Evolutionary conservation across 2,329 filamentous ascomycete species (phyloP).

Genomic region (Neofusicoccum cordaticola): DNA sequence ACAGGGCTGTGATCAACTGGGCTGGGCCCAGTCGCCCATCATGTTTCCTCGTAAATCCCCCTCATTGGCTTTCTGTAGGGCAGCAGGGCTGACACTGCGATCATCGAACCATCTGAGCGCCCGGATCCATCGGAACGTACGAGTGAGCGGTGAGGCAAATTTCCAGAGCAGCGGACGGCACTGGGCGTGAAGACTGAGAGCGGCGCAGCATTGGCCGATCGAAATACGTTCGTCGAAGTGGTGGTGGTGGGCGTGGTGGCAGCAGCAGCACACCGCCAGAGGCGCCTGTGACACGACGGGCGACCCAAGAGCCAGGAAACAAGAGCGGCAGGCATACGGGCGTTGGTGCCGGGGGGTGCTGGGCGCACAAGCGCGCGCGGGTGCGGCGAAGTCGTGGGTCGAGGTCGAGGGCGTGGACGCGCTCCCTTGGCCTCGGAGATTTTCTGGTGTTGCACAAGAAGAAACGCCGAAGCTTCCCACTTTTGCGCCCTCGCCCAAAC

Average conservation of each 20-base stretch:
- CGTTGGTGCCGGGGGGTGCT: not conserved
- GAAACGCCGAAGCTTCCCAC: not conserved
- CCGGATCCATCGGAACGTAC: not conserved
- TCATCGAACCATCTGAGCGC: not conserved
- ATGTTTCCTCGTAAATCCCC: not conserved
- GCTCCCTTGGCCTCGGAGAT: not conserved
- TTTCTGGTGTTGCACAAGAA: not conserved
- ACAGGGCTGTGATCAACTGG: conserved; percentile 12
- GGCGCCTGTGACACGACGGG: not conserved
- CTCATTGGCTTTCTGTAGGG: not conserved
- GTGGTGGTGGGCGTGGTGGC: not conserved
- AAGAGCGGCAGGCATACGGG: not conserved
- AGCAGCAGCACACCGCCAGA: not conserved
- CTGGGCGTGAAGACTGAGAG: not conserved
- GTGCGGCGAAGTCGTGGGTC: not conserved
- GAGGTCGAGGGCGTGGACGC: not conserved
- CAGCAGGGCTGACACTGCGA: conserved; percentile 4
- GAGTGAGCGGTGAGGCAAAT: conserved; percentile 9
- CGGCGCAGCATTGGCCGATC: conserved; percentile 14
- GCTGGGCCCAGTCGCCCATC: not conserved
- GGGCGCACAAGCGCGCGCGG: not conserved
- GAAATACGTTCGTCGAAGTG: not conserved
- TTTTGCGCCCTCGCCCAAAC: not conserved
- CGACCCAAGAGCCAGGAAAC: not conserved
- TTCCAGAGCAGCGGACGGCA: not conserved